phyloP scores from a whole-genome alignment of 148 eudicot species.

The Nyssa sinensis region DNA sequence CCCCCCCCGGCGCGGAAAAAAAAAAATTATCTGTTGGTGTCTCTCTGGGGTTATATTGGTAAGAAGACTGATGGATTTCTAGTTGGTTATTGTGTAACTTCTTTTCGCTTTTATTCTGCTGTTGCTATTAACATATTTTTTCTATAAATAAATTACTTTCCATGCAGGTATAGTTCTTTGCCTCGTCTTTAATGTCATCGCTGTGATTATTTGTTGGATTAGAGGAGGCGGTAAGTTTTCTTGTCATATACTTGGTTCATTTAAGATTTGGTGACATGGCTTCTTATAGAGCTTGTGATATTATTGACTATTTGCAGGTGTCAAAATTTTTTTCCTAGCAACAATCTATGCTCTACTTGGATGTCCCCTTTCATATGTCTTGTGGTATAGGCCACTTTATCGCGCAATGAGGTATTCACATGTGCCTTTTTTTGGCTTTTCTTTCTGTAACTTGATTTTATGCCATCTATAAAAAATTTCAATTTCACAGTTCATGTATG shows the following conservation, averaged over 20 bases:
- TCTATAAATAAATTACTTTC: neutral
- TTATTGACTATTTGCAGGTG: slow-evolving; percentile 50
- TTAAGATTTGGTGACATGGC: neutral
- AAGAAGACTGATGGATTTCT: neutral
- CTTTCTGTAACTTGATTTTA: neutral
- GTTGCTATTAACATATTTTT: too few species aligned
- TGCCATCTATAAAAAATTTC: neutral
- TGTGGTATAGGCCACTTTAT: slow-evolving; percentile 97
- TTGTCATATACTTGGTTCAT: neutral
- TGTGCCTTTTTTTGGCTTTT: slow-evolving; percentile 3
- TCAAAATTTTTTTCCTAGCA: slow-evolving; percentile 83
- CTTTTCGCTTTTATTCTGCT: neutral
- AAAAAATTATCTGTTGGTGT: too few species aligned
- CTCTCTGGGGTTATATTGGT: neutral
- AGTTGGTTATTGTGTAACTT: neutral
- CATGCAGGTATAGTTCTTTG: slow-evolving; percentile 78
- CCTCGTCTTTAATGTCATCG: slow-evolving; percentile 73
- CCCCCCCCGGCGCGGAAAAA: too few species aligned
- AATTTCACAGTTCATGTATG: neutral
- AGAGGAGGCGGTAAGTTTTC: slow-evolving; percentile 75
- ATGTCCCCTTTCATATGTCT: slow-evolving; percentile 72
- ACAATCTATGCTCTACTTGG: slow-evolving; percentile 81
- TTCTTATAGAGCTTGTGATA: slow-evolving; percentile 18
- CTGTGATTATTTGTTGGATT: slow-evolving; percentile 82
- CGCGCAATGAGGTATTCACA: slow-evolving; percentile 86